phyloP scores from a whole-genome alignment of 2,329 filamentous ascomycete species.

The Aureobasidium sp. region DNA sequence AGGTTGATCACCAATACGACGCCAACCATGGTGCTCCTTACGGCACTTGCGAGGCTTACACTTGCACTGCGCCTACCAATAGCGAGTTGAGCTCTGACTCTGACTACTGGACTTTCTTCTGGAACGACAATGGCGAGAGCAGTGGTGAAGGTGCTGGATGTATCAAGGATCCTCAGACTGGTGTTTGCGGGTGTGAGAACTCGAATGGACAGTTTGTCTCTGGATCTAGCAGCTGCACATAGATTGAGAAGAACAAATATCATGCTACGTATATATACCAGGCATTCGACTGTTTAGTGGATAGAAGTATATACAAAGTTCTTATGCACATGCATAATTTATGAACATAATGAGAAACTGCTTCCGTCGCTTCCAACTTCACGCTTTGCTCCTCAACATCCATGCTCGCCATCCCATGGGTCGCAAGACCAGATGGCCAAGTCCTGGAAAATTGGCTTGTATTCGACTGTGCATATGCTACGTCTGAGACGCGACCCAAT shows the following conservation, averaged over 20 bases:
- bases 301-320: neutral
- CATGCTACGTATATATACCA: too few species aligned
- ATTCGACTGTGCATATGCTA: neutral
- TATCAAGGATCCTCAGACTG: conserved; percentile 34
- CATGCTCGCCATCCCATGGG: neutral
- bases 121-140: conserved; percentile 26
- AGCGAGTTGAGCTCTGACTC: conserved; percentile 25
- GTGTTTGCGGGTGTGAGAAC: conserved; percentile 38
- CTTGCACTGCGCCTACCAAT: conserved; percentile 31
- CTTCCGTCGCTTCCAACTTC: neutral
- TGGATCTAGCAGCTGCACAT: conserved; percentile 20
- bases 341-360: neutral
- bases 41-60: conserved; percentile 42
- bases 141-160: conserved; percentile 32
- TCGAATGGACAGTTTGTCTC: conserved; percentile 35
- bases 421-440: too few species aligned
- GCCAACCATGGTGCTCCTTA: conserved; percentile 39
- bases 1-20: conserved; percentile 42
- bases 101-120: conserved; percentile 39
- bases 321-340: neutral
- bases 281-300: neutral
- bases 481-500: neutral
- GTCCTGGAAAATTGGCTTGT: neutral
- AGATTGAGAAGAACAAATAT: neutral
- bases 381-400: neutral